Conservation (phyloP, 164 flowering plant species). For the Berberis thunbergii region DNA sequence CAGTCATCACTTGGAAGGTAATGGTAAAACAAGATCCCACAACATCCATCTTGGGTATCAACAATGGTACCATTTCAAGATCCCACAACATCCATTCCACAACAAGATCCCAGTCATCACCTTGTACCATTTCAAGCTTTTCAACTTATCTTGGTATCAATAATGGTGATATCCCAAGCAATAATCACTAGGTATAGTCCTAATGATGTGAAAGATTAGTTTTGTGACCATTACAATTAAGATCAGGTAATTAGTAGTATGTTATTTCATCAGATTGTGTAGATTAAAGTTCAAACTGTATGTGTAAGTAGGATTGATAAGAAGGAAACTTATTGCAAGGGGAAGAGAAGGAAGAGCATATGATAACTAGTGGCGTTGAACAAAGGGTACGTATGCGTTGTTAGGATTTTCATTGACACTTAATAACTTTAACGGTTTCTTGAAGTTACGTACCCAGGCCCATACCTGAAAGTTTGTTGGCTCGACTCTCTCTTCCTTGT, state of each 20-base stretch:
- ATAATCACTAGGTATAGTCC: not conserved
- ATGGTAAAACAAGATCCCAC: no score
- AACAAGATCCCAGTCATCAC: no score
- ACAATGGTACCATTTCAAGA: no score
- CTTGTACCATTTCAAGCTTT: no score
- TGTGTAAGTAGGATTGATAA: not conserved
- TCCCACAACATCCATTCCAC: no score
- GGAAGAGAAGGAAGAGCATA: not conserved
- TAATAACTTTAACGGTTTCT: slow-evolving; percentile 25
- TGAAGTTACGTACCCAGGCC: slow-evolving; percentile 23
- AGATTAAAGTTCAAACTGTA: not conserved
- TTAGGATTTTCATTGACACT: slow-evolving; percentile 47
- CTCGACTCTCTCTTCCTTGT: not conserved
- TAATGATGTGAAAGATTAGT: no score
- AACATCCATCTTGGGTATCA: not conserved
- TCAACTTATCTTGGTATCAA: not conserved
- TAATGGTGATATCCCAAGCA: not conserved
- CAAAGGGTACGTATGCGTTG: slow-evolving; percentile 15
- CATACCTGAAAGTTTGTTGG: slow-evolving; percentile 10
- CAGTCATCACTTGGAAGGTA: not conserved
- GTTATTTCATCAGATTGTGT: no score
- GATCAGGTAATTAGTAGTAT: not conserved
- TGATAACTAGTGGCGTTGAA: slow-evolving; percentile 6
- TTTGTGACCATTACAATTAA: not conserved
- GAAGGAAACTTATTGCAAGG: not conserved